phyloP scores from a whole-genome alignment of 495 filamentous ascomycete species.

The Glonium stellatum region DNA sequence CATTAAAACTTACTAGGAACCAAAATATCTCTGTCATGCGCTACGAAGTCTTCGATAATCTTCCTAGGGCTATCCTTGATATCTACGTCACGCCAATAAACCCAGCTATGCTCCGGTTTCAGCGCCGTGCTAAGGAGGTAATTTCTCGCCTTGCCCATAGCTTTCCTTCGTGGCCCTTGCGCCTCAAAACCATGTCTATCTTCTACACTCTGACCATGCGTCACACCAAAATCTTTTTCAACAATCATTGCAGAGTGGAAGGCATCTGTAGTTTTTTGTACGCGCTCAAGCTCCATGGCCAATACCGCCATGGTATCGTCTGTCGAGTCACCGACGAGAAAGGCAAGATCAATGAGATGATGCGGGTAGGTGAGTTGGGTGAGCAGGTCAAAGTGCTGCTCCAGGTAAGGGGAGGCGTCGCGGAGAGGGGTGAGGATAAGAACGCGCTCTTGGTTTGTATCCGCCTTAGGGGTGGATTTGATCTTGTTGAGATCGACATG shows the following conservation, averaged over 20 bases:
- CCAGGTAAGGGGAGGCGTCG: constrained; percentile 74
- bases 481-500: constrained; percentile 79
- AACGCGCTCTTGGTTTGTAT: constrained; percentile 76
- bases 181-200: constrained; percentile 80
- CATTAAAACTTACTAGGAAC: constrained; percentile 72
- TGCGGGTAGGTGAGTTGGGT: constrained; percentile 89
- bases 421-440: constrained; percentile 90
- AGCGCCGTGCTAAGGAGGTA: constrained; percentile 80
- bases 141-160: constrained; percentile 84
- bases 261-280: constrained; percentile 66
- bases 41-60: constrained; percentile 91
- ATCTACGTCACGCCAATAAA: constrained; percentile 98
- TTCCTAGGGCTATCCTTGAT: constrained; percentile 81
- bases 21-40: constrained; percentile 84
- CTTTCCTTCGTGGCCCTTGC: constrained; percentile 83
- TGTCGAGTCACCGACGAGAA: constrained; percentile 83
- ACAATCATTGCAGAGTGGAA: constrained; percentile 80
- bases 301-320: constrained; percentile 85
- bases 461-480: constrained; percentile 70
- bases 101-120: constrained; percentile 93
- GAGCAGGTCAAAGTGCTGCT: constrained; percentile 88
- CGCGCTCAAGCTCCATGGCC: constrained; percentile 72
- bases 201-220: constrained; percentile 64
- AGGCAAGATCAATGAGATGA: constrained; percentile 87
- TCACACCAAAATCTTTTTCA: constrained; percentile 79